Evolutionary conservation across 306 rosid genomes (phyloP), one percentile per base, ranked within the genome.

Genomic region (Trifolium fragiferum): DNA sequence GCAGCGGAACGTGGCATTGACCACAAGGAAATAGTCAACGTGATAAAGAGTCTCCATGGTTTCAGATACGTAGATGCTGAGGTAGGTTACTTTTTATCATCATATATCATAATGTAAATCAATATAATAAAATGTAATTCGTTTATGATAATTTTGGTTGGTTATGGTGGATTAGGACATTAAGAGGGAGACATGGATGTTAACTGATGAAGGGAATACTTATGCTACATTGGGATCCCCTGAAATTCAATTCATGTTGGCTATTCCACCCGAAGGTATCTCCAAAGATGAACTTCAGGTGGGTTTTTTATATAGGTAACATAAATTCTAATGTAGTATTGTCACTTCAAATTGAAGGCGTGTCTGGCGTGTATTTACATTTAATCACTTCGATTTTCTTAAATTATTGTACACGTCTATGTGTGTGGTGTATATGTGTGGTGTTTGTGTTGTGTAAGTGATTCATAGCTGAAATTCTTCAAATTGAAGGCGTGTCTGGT

Each of bases 261-360:
- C 88, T 16, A 87, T 94, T 47, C 97, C 97, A 23, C 87, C 84
- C 0, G 93, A 87, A 86, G 98, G 97, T 41, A 94, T 88, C 80
- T 46, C 92, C 0, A 91, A 76, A 78, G 96, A 90, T 41, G 97
- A 94, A 19, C 83, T 91, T 78, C 89, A 94, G 93, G 74, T 49
- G 5, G 35, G 3, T 8, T 96, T 93, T 19, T 67, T 38, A 4
- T 30, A 30, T 30, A 4, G n/a, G n/a, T 4, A 30, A 30, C 33
- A 30, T 30, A 30, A 30, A 30, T 30, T n/a, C n/a, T n/a, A n/a
- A n/a, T n/a, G 33, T 30, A 30, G 33, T 30, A 30, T 4, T 30
- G 7, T 32, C 37, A 4, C 37, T 32, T 32, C 7, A 32, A 32
- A 32, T 32, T 32, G 0, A 32, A 32, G 37, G 37, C 7, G 37